Conservation (phyloP, 140 eudicot species). For the Stevia rebaudiana region DNA sequence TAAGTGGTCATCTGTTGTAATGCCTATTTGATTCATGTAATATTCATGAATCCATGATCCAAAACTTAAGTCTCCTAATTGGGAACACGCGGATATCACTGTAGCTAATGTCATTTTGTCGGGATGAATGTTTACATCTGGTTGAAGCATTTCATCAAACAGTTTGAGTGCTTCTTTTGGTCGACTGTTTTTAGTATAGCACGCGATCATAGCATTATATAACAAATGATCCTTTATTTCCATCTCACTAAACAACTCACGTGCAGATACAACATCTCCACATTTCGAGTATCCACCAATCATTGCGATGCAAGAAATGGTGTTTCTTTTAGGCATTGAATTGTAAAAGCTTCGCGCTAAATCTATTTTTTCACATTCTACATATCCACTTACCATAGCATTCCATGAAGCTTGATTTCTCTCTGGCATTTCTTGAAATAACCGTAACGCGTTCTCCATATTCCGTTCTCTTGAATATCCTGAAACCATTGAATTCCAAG, state of each 20-base stretch:
- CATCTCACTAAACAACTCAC: not conserved
- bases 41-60: not conserved
- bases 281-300: not conserved
- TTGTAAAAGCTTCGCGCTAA: not conserved
- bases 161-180: not conserved
- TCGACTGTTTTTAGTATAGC: not conserved
- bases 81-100: not conserved
- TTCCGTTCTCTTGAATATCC: not conserved
- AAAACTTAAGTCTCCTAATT: not conserved
- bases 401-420: not conserved
- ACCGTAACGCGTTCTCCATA: not conserved
- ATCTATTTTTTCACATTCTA: not conserved
- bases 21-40: not conserved
- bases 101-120: slow-evolving; percentile 4
- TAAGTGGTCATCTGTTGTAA: not conserved
- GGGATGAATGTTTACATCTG: not conserved
- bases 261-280: not conserved
- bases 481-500: slow-evolving; percentile 2
- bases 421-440: not conserved
- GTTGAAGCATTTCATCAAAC: not conserved
- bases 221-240: not conserved
- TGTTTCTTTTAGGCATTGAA: not conserved
- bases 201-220: not conserved
- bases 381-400: not conserved
- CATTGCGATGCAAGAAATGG: not conserved